Evolutionary conservation across 164 flowering plant species (phyloP), one percentile per base, ranked within the genome.

Genomic region (Magnolia sinica): DNA sequence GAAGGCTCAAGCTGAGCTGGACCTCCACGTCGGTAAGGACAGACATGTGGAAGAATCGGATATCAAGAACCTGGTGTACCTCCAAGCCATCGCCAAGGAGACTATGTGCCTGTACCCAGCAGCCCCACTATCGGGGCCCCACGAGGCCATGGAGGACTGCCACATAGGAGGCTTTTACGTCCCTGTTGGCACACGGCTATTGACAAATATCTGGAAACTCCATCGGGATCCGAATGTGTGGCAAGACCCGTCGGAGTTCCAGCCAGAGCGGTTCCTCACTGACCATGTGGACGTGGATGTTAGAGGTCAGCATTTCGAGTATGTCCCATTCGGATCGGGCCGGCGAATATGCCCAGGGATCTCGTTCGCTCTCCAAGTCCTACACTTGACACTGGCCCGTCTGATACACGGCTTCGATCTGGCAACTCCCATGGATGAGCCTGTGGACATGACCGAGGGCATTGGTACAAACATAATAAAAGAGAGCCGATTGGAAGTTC

Each of bases 391-490:
- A 11, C 55, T 71, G 27, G 55, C 73, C 5, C 0, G 22, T 8
- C 24, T 64, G 67, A 14, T 64, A 0, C 67, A 16, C 67, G 20
- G 67, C 22, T 64, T 64, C 67, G 67, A 64, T 19, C 8, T 64
- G 67, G 67, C 67, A 6, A 16, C 67, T 20, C 67, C 64, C 24
- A 9, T 13, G 16, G 27, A 55, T 29, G 51, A 31, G 67, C 68
- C 68, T 7, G 68, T 73, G 1, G 76, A 73, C 68, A 73, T 74
- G 76, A 64, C 70, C 0, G 76, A 74, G 70, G 52, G 68, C 20
- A 20, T n/a, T 1, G 76, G 76, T 3, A 0, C 20, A 9, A 73
- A 64, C 37, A 73, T 73, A 64, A 31, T 65, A 7, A 73, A 24
- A 58, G 64, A 5, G n/a, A 50, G 3, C 8, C 74, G 45, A 52